Evolutionary conservation across 352 stramenopile species (phyloP), one percentile per base, ranked within the genome.

Genomic region (Discostella stelligera): DNA sequence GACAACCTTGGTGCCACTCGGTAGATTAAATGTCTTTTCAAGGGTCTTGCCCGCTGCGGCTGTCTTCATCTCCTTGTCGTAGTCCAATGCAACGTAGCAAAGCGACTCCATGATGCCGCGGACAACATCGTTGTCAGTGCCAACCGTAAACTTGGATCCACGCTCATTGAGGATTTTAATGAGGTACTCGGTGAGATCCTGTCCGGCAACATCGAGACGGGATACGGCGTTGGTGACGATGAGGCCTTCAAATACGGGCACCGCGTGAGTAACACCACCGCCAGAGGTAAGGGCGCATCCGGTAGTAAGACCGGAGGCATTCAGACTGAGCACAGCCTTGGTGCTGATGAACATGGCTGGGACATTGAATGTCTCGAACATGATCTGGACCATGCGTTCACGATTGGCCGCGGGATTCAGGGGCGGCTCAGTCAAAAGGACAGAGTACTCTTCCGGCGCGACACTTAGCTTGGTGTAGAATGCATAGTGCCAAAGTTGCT

Each of bases 91-190:
- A 3, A 98, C 84, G 86, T 98, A 98, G 56, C 93, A 96, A 20
- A 98, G 89, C 84, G 97, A 97, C 88, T 99, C 96, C 94, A 98
- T 99, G 83, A 99, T 98, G 84, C 98, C 95, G 65, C 96, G 91
- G 21, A 97, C 93, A 79, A 98, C 98, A 89, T 98, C 96, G 75
- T 95, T 91, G 75, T 98, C 95, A 56, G 95, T 94, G 39, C 93
- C 96, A 30, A 94, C 97, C n/a, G 92, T 97, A 91, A 98, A 96
- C 30, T 91, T 94, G 88, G 97, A 98, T 63, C 95, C 95, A 82
- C 94, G 91, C 84, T 97, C 94, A 8, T 93, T 97, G 66, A 98
- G 81, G 70, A 98, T 97, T 87, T 97, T 98, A 93, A 97, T 97
- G 86, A 98, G 93, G 85, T 98, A 98, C 74, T 98, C 94, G 56